Conservation (phyloP, 257 asterid genomes). For the Petunia secreta region DNA sequence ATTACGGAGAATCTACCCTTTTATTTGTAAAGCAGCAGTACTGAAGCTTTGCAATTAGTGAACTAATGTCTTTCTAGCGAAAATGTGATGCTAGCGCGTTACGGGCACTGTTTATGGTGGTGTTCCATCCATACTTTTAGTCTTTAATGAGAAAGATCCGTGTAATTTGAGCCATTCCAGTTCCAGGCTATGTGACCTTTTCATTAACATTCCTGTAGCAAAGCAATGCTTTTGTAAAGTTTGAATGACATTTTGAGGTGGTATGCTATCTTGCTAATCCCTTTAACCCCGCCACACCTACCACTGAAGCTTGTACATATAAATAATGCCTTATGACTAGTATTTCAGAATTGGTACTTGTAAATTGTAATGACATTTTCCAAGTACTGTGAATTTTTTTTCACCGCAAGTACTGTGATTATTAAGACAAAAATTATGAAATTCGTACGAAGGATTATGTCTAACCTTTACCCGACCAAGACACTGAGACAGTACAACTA, state of each 20-base stretch:
- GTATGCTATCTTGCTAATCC: background rate
- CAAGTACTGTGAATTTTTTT: background rate
- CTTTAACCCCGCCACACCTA: background rate
- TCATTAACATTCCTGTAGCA: background rate
- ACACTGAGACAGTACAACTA: background rate
- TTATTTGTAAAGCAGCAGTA: background rate
- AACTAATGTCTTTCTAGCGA: background rate
- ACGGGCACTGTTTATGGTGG: background rate
- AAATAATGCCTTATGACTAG: background rate
- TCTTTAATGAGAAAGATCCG: background rate
- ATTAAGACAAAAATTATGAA: background rate
- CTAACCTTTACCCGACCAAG: conserved; percentile 7
- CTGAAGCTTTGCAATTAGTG: background rate
- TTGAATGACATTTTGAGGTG: background rate
- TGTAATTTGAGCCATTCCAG: background rate
- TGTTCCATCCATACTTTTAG: background rate
- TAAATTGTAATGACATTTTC: background rate
- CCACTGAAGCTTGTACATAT: background rate
- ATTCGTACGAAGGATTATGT: background rate
- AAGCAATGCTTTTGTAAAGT: background rate
- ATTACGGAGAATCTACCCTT: background rate
- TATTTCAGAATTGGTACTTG: background rate
- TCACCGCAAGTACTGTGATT: background rate
- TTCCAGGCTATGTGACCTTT: too few relatives aligned
- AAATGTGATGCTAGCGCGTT: too few relatives aligned